Base-by-base conservation (phyloP, 305 asterid genomes). In the Striga hermonthica region DNA sequence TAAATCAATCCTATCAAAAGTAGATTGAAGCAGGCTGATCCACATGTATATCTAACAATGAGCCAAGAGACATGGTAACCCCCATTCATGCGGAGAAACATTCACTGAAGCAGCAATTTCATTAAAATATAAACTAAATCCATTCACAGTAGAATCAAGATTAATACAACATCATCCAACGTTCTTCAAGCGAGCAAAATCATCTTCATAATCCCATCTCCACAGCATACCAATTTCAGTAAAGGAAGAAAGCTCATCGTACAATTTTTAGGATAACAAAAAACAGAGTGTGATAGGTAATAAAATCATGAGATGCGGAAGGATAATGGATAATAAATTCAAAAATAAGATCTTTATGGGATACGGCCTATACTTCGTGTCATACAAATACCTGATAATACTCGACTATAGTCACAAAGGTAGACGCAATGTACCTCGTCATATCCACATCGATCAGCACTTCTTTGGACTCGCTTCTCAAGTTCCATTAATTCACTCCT, bases 391-490 rank as follows among this genome's bases (percentile, higher is more conserved):
- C 62, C 6, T 14, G 53, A 62, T 41, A 57, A 39, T 52, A 47
- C 35, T 69, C 39, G 15, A 52, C 3, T 44, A 53, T 5, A 34
- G 57, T 55, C 65, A 56, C 13, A 48, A 56, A 36, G 55, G 57
- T n/a, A 43, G 72, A 65, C 56, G 55, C 60, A 66, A 28, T 38
- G 56, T 82, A 94, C 98, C 95, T 86, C 96, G 62, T 81, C 98
- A 64, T 67, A 47, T 64, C 80, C 88, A 75, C 69, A 67, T 57
- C 9, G 75, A 75, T 88, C 79, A 45, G 99, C 65, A 72, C 96
- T 94, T 76, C 71, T 88, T 72, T 88, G 86, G 71, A 94, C 99
- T 63, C 98, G 91, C 71, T 79, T 76, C 90, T 94, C 98, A 71
- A 90, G 91, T 66, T 87, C 97, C 82, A 90, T 85, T 66, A 94